phyloP scores from a whole-genome alignment of 495 filamentous ascomycete species.

The Hypoxylon subgilvum region DNA sequence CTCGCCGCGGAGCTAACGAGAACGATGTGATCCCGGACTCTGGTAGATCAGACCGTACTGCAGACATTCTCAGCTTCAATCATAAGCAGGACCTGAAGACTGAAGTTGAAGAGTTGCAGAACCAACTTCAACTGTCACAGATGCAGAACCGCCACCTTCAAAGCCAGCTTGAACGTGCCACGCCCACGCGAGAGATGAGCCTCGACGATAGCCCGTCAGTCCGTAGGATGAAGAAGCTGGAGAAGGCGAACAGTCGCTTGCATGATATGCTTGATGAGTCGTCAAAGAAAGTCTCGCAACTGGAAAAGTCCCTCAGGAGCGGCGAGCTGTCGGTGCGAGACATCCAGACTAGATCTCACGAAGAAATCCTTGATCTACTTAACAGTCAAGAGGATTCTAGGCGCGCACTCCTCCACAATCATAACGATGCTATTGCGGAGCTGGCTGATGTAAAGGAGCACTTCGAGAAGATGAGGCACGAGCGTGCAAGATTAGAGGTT shows the following conservation, averaged over 20 bases:
- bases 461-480: constrained; percentile 83
- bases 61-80: constrained; percentile 87
- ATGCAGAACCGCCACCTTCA: constrained; percentile 97
- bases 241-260: constrained; percentile 88
- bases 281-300: constrained; percentile 84
- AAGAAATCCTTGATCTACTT: constrained; percentile 92
- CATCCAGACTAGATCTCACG: constrained; percentile 90
- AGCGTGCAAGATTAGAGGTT: constrained; percentile 79
- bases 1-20: constrained; percentile 70
- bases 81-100: constrained; percentile 88
- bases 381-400: constrained; percentile 92
- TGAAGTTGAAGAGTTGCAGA: constrained; percentile 91
- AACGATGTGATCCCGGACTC: constrained; percentile 72
- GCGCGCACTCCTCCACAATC: constrained; percentile 76
- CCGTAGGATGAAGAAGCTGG: constrained; percentile 85
- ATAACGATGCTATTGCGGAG: constrained; percentile 85
- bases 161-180: constrained; percentile 74
- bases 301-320: constrained; percentile 84
- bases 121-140: constrained; percentile 90
- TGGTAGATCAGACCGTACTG: constrained; percentile 82
- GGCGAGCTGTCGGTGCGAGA: constrained; percentile 92
- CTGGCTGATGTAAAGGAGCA: constrained; percentile 83
- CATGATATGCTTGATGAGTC: constrained; percentile 97
- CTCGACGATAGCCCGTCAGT: constrained; percentile 84
- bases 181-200: constrained; percentile 61